Percentiles rank a stretch among this genome's conserved stretches.
Evolutionary conservation across 768 basidiomycete genomes (phyloP).

Genomic region (Collybia mongolica): DNA sequence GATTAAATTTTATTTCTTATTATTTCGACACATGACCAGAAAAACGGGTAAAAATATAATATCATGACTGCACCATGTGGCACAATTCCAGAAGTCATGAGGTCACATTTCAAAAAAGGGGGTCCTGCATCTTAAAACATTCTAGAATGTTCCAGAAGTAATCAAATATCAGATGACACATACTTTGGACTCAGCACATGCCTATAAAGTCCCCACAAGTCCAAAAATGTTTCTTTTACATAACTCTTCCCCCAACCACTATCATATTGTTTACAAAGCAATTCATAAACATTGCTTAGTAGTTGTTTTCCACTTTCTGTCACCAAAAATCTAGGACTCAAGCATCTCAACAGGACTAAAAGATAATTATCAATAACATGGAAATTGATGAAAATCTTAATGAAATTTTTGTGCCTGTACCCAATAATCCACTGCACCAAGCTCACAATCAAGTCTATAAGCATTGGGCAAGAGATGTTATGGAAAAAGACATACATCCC

Average conservation of each 20-base stretch:
- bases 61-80: too few species aligned
- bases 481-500: too few species aligned
- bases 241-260: neutral
- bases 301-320: neutral
- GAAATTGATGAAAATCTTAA: neutral
- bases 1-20: too few species aligned
- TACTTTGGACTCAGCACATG: neutral
- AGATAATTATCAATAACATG: neutral
- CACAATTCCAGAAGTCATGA: too few species aligned
- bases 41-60: too few species aligned
- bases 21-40: too few species aligned
- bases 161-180: neutral
- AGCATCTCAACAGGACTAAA: too few species aligned
- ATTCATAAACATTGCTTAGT: neutral
- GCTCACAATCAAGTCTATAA: too few species aligned
- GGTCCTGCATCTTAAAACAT: neutral
- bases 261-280: neutral
- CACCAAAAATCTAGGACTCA: neutral
- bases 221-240: neutral
- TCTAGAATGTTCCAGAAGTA: neutral
- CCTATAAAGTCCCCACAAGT: neutral
- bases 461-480: too few species aligned
- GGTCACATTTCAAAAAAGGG: too few species aligned
- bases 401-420: neutral
- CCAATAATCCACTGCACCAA: conserved; percentile 8